Evolutionary conservation across 257 asterid genomes (phyloP).

Genomic region (Solanum lignicaule): DNA sequence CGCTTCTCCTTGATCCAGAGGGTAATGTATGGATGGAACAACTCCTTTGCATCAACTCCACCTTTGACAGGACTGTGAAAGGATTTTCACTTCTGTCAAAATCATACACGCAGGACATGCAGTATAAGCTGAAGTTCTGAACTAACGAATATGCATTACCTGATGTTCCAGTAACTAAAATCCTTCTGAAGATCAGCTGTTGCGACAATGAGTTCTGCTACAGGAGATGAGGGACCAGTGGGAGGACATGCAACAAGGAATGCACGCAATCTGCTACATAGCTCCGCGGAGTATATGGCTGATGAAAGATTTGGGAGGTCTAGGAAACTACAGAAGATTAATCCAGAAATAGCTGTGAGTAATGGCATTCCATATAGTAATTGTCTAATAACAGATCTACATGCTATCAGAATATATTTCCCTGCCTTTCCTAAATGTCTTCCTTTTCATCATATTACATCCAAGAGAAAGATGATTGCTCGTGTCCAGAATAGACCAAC

Average conservation of each 20-base stretch:
- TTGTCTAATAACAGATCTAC: neutral
- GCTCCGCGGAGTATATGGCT: slow-evolving; percentile 78
- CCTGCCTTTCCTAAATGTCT: neutral
- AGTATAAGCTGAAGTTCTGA: neutral
- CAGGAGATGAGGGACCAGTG: slow-evolving; percentile 58
- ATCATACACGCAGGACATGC: neutral
- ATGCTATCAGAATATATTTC: neutral
- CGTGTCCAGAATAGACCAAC: neutral
- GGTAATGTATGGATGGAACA: slow-evolving; percentile 63
- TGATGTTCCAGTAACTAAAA: slow-evolving; percentile 66
- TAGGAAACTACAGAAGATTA: slow-evolving; percentile 43
- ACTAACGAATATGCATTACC: slow-evolving; percentile 24
- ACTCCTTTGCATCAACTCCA: slow-evolving; percentile 84
- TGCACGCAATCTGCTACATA: slow-evolving; percentile 54
- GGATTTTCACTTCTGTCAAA: neutral
- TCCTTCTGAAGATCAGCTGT: slow-evolving; percentile 91
- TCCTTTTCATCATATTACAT: neutral
- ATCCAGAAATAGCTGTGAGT: slow-evolving; percentile 7
- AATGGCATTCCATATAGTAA: neutral
- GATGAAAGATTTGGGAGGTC: slow-evolving; percentile 89
- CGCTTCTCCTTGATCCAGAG: slow-evolving; percentile 90
- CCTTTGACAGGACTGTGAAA: slow-evolving; percentile 69
- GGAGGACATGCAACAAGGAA: slow-evolving; percentile 90
- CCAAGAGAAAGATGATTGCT: neutral
- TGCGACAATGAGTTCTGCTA: slow-evolving; percentile 64